Evolutionary conservation across 768 basidiomycete genomes (phyloP).

Genomic region (Pulveroboletus sp.): DNA sequence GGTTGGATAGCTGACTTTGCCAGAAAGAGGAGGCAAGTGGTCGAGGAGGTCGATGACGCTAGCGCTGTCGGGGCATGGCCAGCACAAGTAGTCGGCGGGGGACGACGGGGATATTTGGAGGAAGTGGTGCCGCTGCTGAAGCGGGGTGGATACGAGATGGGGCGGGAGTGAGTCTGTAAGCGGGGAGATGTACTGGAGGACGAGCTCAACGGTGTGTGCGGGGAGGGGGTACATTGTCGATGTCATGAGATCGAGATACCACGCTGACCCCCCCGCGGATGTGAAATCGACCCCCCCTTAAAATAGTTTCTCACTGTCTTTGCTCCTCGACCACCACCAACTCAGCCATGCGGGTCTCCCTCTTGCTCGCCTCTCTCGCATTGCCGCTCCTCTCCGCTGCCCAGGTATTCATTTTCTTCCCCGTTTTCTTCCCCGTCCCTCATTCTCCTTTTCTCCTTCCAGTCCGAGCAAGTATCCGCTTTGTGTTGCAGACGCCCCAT

Average conservation of each 20-base stretch:
- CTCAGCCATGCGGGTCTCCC: constrained; percentile 25
- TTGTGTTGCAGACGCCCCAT: constrained; percentile 28
- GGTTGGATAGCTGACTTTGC: constrained; percentile 31
- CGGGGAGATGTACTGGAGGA: constrained; percentile 59
- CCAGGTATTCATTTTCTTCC: constrained; percentile 26
- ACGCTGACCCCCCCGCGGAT: constrained; percentile 8
- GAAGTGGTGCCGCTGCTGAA: constrained; percentile 65
- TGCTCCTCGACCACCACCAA: background rate
- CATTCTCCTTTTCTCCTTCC: background rate
- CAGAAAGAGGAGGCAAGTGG: constrained; percentile 24
- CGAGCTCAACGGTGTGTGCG: constrained; percentile 39
- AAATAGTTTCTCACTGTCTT: constrained; percentile 3
- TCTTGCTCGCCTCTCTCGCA: constrained; percentile 33
- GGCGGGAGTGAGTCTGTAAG: constrained; percentile 52
- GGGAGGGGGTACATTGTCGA: constrained; percentile 34
- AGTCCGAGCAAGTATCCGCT: constrained; percentile 42
- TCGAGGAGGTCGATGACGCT: constrained; percentile 46
- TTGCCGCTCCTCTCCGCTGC: constrained; percentile 26
- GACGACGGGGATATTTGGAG: constrained; percentile 51
- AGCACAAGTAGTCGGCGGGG: constrained; percentile 58
- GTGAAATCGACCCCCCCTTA: constrained; percentile 9
- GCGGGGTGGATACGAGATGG: constrained; percentile 56
- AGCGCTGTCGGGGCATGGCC: constrained; percentile 48
- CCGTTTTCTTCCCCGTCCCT: background rate
- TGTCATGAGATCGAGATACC: too few species aligned